Conservation (phyloP, 495 filamentous ascomycete species). For the Penicillium subrubescens region DNA sequence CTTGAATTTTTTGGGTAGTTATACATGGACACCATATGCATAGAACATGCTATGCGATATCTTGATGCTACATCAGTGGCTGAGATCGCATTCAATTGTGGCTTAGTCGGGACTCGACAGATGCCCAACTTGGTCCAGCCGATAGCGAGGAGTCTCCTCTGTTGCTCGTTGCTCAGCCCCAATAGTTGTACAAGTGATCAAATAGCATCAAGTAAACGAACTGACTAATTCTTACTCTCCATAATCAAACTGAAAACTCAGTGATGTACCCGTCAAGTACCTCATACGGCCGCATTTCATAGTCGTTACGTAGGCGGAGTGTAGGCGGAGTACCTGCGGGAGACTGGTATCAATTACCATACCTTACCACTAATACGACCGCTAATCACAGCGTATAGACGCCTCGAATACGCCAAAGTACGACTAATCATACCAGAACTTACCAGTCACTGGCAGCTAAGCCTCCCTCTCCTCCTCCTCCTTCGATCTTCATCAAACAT, state of each 20-base stretch:
- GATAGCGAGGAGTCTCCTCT: conserved; percentile 14
- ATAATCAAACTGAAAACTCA: background rate
- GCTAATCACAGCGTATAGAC: background rate
- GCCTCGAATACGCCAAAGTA: background rate
- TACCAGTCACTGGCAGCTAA: conserved; percentile 1
- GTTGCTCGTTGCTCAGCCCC: conserved; percentile 35
- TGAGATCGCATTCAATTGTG: background rate
- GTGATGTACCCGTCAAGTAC: conserved; percentile 23
- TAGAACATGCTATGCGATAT: background rate
- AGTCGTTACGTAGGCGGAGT: conserved; percentile 14
- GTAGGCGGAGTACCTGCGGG: conserved; percentile 10
- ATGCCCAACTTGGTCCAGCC: conserved; percentile 1
- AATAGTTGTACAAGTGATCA: background rate
- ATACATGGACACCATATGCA: background rate
- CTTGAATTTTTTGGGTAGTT: background rate
- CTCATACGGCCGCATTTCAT: conserved; percentile 24
- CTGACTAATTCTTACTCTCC: background rate
- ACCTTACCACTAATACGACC: background rate
- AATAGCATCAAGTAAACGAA: background rate
- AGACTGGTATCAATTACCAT: background rate
- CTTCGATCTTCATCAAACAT: conserved; percentile 24
- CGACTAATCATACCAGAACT: background rate
- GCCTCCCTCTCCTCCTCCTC: conserved; percentile 25
- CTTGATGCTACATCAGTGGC: background rate
- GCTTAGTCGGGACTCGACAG: background rate